These are phyloP conservation scores for Podosphaera leucotricha DNA, from an alignment of 2,329 filamentous ascomycete species.

Conservation along the genomic window DNA sequence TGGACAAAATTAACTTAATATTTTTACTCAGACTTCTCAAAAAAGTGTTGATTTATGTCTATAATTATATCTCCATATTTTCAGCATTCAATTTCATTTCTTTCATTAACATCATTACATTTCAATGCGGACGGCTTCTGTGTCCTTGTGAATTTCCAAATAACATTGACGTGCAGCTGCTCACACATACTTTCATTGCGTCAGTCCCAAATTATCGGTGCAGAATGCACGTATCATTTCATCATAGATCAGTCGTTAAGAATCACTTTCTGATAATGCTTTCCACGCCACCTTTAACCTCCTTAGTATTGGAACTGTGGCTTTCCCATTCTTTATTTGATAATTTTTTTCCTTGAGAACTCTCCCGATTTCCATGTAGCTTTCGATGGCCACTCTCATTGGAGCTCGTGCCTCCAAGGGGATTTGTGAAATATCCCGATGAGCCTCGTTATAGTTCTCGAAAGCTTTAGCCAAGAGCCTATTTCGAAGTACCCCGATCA, in stretches of 20 bases:
- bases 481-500: slow-evolving; percentile 26
- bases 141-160: no score
- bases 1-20: no score
- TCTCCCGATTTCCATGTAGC: slow-evolving; percentile 52
- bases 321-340: slow-evolving; percentile 19
- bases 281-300: slow-evolving; percentile 34
- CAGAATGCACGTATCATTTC: neutral
- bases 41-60: no score
- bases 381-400: slow-evolving; percentile 46
- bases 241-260: neutral
- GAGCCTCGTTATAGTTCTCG: slow-evolving; percentile 29
- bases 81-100: no score
- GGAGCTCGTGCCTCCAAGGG: slow-evolving; percentile 35
- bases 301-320: slow-evolving; percentile 22
- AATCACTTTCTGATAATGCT: slow-evolving; percentile 18
- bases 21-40: no score
- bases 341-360: slow-evolving; percentile 24
- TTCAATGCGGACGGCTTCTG: no score
- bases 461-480: slow-evolving; percentile 37
- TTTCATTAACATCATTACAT: no score
- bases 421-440: slow-evolving; percentile 33
- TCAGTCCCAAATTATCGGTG: no score
- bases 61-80: no score
- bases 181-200: no score
- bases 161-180: no score